Evolutionary conservation across 768 basidiomycete species (phyloP).

Genomic region (Multifurca ochricompacta): DNA sequence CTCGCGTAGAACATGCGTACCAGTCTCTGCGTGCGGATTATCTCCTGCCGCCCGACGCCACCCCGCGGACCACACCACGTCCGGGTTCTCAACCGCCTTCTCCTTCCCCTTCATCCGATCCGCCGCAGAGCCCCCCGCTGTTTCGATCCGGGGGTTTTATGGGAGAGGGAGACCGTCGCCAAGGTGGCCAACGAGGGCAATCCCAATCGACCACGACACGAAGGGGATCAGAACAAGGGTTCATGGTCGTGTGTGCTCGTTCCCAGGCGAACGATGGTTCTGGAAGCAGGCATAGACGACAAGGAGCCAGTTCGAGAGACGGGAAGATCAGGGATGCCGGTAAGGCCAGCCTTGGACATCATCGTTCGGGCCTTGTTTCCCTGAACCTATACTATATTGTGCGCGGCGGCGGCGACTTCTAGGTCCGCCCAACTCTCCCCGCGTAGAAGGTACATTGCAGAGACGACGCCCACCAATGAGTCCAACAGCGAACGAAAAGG

Average conservation of each 20-base stretch:
- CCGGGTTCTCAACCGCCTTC: too few species aligned
- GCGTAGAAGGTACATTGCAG: neutral
- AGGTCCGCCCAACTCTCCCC: neutral
- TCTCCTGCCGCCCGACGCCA: neutral
- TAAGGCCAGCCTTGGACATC: neutral
- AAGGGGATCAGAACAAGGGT: neutral
- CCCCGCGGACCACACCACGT: neutral
- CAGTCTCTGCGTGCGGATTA: neutral
- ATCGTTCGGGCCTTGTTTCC: neutral
- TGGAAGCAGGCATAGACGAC: neutral
- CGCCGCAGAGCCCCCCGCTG: neutral
- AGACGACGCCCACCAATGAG: neutral
- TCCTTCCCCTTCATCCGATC: neutral
- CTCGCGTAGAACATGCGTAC: conserved; percentile 2
- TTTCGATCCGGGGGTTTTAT: neutral
- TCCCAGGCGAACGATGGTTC: neutral
- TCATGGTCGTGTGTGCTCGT: neutral
- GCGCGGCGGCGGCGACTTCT: too few species aligned
- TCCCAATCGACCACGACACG: neutral
- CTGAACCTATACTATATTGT: too few species aligned
- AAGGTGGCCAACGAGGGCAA: neutral
- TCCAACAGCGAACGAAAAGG: neutral
- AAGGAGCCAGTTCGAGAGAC: neutral
- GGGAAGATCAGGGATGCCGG: neutral
- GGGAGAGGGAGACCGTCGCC: neutral